Percentiles rank a stretch among this genome's conserved stretches.
Evolutionary conservation across 768 basidiomycete genomes (phyloP).

Genomic region (Naganishia friedmannii): DNA sequence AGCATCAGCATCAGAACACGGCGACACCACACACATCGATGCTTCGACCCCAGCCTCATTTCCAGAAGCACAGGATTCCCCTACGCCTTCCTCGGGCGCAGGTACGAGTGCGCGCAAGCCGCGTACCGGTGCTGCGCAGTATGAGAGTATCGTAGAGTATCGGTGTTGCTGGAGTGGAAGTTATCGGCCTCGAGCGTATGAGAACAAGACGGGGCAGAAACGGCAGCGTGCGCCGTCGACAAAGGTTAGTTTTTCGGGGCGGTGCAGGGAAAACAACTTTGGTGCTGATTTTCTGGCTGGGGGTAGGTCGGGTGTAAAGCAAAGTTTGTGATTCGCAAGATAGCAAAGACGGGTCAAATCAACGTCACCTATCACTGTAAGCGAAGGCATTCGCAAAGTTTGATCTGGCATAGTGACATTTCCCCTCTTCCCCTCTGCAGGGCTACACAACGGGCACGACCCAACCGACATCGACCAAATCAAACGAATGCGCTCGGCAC

Average conservation of each 20-base stretch:
- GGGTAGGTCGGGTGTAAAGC: slow-evolving; percentile 27
- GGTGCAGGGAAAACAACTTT: background rate
- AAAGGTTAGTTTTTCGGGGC: background rate
- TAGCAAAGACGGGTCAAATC: slow-evolving; percentile 8
- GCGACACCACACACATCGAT: background rate
- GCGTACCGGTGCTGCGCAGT: background rate
- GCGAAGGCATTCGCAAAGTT: no score
- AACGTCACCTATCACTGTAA: slow-evolving; percentile 19
- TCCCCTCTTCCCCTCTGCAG: background rate
- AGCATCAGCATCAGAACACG: background rate
- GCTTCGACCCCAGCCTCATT: background rate
- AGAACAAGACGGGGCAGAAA: slow-evolving; percentile 19
- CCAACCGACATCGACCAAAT: slow-evolving; percentile 15
- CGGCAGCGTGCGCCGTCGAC: slow-evolving; percentile 15
- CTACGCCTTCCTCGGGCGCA: background rate
- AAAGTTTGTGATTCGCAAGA: slow-evolving; percentile 19
- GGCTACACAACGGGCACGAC: slow-evolving; percentile 22
- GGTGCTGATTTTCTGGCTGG: background rate
- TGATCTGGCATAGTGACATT: no score
- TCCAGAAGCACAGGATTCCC: background rate
- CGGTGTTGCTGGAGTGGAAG: slow-evolving; percentile 28
- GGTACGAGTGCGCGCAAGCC: background rate
- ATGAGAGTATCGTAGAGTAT: slow-evolving; percentile 22
- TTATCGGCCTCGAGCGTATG: slow-evolving; percentile 7
- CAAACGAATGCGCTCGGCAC: slow-evolving; percentile 21